These are phyloP conservation scores for Tuber aestivum DNA, from an alignment of 495 filamentous ascomycete species.

Conservation along the genomic window DNA sequence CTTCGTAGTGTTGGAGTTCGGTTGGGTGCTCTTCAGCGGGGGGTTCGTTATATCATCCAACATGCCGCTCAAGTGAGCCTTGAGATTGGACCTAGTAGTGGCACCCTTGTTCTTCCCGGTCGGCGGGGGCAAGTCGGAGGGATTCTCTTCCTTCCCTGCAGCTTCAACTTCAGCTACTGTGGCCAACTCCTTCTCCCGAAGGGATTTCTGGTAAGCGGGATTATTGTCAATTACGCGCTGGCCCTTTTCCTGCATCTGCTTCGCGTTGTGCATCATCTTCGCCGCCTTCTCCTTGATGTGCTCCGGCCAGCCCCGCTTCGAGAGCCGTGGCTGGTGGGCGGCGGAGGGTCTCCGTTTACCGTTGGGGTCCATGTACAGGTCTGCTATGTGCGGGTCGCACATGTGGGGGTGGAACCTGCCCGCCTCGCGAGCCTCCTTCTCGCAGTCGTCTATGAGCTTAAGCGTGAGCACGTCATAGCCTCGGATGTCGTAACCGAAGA, in stretches of 20 bases:
- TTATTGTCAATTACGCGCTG: conserved; percentile 42
- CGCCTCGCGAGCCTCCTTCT: not conserved
- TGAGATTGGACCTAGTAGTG: not conserved
- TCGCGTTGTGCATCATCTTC: conserved; percentile 39
- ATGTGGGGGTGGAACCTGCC: not conserved
- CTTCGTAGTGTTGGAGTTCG: not conserved
- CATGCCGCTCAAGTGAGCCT: not conserved
- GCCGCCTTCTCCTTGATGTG: conserved; percentile 38
- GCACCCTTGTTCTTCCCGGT: not conserved
- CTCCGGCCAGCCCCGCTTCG: conserved; percentile 36
- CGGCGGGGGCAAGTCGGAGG: not conserved
- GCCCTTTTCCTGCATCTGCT: conserved; percentile 44
- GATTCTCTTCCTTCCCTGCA: not conserved
- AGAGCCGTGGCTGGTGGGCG: not conserved
- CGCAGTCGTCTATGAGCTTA: not conserved
- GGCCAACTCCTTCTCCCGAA: conserved; percentile 44
- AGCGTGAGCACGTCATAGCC: not conserved
- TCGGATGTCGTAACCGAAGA: not conserved
- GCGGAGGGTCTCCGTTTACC: not conserved
- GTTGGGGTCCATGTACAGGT: not conserved
- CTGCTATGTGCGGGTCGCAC: not conserved
- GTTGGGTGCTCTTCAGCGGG: not conserved
- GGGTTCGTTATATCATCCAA: not conserved
- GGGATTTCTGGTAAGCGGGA: conserved; percentile 28
- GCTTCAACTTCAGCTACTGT: conserved; percentile 26